Evolutionary conservation across 2,329 filamentous ascomycete genomes (phyloP).

Genomic region (Chrysosporium queenslandicum): DNA sequence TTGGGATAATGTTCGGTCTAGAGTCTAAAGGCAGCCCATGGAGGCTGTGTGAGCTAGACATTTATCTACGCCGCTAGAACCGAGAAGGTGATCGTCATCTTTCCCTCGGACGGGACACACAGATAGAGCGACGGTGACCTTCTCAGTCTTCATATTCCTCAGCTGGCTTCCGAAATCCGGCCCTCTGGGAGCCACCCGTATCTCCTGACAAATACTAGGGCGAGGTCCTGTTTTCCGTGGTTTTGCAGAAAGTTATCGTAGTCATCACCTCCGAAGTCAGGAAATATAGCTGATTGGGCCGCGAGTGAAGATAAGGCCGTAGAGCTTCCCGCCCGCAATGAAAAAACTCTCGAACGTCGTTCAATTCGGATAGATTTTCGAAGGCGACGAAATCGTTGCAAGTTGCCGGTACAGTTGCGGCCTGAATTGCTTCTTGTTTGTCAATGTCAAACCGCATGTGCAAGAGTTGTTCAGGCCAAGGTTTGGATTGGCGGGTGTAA

Average conservation of each 20-base stretch:
- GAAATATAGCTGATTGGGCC: neutral
- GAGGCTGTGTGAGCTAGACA: neutral
- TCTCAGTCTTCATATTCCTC: neutral
- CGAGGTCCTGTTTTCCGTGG: neutral
- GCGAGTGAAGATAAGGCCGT: neutral
- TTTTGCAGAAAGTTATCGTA: neutral
- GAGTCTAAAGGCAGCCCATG: neutral
- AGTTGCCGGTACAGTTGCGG: neutral
- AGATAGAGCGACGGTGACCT: neutral
- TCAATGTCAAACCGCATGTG: neutral
- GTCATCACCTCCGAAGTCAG: neutral
- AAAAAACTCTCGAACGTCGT: too few relatives aligned
- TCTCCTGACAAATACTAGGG: neutral
- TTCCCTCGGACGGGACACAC: neutral
- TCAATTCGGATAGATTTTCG: too few relatives aligned
- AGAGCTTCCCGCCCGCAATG: neutral
- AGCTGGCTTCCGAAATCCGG: neutral
- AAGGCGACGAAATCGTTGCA: neutral
- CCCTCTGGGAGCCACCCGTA: neutral
- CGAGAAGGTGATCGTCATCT: neutral
- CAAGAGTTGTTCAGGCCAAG: slow-evolving; percentile 2
- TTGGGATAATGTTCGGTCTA: neutral
- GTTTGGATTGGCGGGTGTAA: slow-evolving; percentile 4
- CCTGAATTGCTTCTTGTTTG: neutral
- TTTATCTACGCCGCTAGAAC: neutral